These are phyloP conservation scores for Aspergillus sclerotiicarbonarius DNA, from an alignment of 495 filamentous ascomycete genomes.

Conservation along the genomic window DNA sequence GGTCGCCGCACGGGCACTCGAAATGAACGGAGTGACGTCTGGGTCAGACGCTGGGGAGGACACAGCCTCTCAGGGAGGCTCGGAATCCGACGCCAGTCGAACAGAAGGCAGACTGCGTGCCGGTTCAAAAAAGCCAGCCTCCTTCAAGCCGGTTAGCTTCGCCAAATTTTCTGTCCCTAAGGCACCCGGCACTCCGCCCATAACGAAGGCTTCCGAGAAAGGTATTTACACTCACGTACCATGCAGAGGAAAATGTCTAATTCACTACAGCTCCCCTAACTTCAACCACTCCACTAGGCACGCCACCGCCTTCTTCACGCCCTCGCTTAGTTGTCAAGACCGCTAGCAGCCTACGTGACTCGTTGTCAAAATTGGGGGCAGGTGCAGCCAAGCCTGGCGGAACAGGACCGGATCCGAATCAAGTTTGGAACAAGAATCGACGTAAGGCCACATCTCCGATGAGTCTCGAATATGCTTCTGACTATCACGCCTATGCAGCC, in stretches of 20 bases:
- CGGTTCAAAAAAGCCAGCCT: conserved; percentile 77
- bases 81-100: conserved; percentile 50
- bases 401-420: conserved; percentile 64
- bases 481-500: conserved; percentile 49
- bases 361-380: conserved; percentile 45
- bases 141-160: conserved; percentile 93
- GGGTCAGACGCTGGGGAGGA: conserved; percentile 46
- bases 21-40: conserved; percentile 43
- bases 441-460: conserved; percentile 55
- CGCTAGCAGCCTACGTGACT: conserved; percentile 54
- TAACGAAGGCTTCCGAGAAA: conserved; percentile 57
- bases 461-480: conserved; percentile 8
- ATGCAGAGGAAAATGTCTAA: conserved; percentile 20
- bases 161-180: conserved; percentile 67
- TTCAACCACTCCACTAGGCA: conserved; percentile 40
- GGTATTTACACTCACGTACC: conserved; percentile 31
- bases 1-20: conserved; percentile 42
- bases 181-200: conserved; percentile 50
- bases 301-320: conserved; percentile 45
- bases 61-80: conserved; percentile 45
- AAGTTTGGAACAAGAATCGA: conserved; percentile 97
- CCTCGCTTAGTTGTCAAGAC: conserved; percentile 69
- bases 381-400: conserved; percentile 46
- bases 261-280: conserved; percentile 36
- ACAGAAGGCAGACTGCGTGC: conserved; percentile 60